Conservation (phyloP, 2,329 filamentous ascomycete genomes). For the Cadophora malorum region DNA sequence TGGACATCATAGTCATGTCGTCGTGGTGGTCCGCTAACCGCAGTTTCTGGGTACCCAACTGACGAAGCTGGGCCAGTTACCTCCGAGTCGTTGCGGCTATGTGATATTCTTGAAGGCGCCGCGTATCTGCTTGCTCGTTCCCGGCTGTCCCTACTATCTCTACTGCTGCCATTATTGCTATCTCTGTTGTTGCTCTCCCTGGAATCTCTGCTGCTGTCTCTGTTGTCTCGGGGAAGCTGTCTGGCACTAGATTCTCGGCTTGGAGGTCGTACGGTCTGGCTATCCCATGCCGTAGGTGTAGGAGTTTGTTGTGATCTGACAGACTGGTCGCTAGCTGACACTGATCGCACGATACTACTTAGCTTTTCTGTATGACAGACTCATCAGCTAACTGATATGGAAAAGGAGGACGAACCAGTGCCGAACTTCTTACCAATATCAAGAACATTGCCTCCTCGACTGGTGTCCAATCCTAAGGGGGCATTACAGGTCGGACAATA, state of each 20-base stretch:
- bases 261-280: slow-evolving; percentile 59
- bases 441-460: slow-evolving; percentile 88
- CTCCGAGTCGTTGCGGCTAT: slow-evolving; percentile 81
- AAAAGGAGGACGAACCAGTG: slow-evolving; percentile 43
- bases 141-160: slow-evolving; percentile 52
- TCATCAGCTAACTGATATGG: slow-evolving; percentile 37
- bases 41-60: slow-evolving; percentile 79
- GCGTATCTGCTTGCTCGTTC: slow-evolving; percentile 56
- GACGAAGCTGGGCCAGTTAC: slow-evolving; percentile 76
- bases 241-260: slow-evolving; percentile 52
- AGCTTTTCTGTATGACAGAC: slow-evolving; percentile 75
- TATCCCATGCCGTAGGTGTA: slow-evolving; percentile 73
- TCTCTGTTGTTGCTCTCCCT: slow-evolving; percentile 39
- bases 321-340: slow-evolving; percentile 66
- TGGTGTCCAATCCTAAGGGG: slow-evolving; percentile 88
- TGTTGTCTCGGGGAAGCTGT: slow-evolving; percentile 47
- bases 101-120: slow-evolving; percentile 46
- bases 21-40: slow-evolving; percentile 70
- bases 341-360: slow-evolving; percentile 88
- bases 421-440: slow-evolving; percentile 73
- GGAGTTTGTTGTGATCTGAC: slow-evolving; percentile 53
- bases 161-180: slow-evolving; percentile 45
- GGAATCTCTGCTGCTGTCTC: slow-evolving; percentile 46
- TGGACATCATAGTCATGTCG: slow-evolving; percentile 96
- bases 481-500: slow-evolving; percentile 95